Base-by-base conservation (phyloP, 1,139 yeast genomes). In the Candida mesenterica region DNA sequence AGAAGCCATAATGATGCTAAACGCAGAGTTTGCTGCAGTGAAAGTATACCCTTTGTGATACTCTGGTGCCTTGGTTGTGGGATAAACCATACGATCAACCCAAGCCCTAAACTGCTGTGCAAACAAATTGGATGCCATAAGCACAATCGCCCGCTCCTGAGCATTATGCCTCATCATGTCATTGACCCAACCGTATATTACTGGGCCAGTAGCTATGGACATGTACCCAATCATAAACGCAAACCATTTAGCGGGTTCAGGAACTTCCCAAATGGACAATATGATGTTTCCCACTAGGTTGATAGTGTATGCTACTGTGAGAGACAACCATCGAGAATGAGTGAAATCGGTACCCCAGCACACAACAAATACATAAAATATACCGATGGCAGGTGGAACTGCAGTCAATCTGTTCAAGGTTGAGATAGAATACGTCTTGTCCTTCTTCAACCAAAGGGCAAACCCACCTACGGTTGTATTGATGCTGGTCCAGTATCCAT, bases 311-410 rank as follows among this genome's bases (percentile, higher is more conserved):
- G 83, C 72, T 19, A 69, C 58, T 3, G 72, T 41, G 36, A 79
- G 71, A 1, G 83, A 82, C 36, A 70, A 73, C 73, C 77, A 74
- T 41, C 85, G 58, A 17, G 74, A 64, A 19, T 70, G 70, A 41
- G 74, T 65, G 27, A 73, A 53, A 58, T 82, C 73, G 2, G 75
- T 71, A 37, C 58, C 53, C 18, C 52, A 44, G 49, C 82, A 72
- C 8, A 67, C 61, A 13, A 72, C 44, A 13, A 66, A 42, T 31
- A 78, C 55, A 61, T 71, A 75, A 5, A 72, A 40, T 24, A 77
- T 58, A 32, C 81, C 81, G n/a, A 76, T 52, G 1, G 73, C 80
- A 1, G 80, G 77, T 1, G 79, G 67, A 14, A 72, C 55, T 30
- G 79, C n/a, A 3, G 39, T 34, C 12, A 33, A 23, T 7, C 62